Evolutionary conservation across 306 rosid species (phyloP), one percentile per base, ranked within the genome.

Genomic region (Mimosa pudica): DNA sequence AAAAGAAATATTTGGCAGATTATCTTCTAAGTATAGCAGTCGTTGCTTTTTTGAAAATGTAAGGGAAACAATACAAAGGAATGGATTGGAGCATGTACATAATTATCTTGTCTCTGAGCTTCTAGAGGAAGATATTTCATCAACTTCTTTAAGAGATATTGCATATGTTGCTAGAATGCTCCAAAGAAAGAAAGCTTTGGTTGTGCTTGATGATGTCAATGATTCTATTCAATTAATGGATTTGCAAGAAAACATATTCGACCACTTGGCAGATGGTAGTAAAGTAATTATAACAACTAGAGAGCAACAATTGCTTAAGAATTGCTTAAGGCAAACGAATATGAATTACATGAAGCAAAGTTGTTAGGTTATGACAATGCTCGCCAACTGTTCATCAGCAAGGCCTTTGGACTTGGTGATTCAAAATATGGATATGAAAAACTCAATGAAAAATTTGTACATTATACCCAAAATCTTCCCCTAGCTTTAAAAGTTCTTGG

Each of bases 211-310:
- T 47, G 63, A 76, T 48, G 73, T 76, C 0, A 36, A 5, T 64
- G 0, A 7, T 14, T 5, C 2, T 16, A 2, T 8, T 7, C 80
- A 64, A 76, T 64, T 76, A 3, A 45, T 35, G 8, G 1, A 16
- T 49, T 6, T 76, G 4, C 55, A 12, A 0, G 63, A 0, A 5
- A 44, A 70, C 10, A 33, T 5, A 10, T 42, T 12, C 35, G 1
- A 47, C 33, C 35, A 35, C 18, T 35, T 17, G 20, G 73, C 20
- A 16, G 6, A 30, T 4, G 44, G 36, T 0, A 58, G 78, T 42
- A 38, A 33, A 57, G 46, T 58, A 1, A 76, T 54, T 54, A 54
- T 17, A 54, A 76, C 80, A 47, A 32, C 80, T 3, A 76, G 80
- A 48, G 24, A 64, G 7, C 1, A 8, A 10, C 1, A 46, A 7